Conservation (phyloP, 2,329 filamentous ascomycete species). For the Talaromyces sp. region DNA sequence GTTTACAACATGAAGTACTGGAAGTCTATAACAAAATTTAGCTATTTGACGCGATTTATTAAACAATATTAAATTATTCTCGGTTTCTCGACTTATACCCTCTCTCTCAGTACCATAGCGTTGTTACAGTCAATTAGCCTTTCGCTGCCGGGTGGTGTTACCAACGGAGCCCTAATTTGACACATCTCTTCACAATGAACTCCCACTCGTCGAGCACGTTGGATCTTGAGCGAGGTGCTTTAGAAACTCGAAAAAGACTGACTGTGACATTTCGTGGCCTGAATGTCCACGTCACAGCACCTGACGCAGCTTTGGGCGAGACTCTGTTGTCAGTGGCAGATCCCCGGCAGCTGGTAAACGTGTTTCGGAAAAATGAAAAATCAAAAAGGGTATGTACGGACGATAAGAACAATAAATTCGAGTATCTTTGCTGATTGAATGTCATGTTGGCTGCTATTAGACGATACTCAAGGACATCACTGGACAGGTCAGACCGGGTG, state of each 20-base stretch:
- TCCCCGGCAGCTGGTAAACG: slow-evolving; percentile 21
- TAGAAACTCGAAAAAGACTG: slow-evolving; percentile 22
- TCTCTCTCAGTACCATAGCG: not conserved
- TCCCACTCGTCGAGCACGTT: not conserved
- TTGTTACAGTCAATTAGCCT: not conserved
- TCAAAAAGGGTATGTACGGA: slow-evolving; percentile 20
- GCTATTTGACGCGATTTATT: not conserved
- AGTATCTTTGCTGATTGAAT: slow-evolving; percentile 9
- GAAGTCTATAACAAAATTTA: not conserved
- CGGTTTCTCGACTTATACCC: not conserved
- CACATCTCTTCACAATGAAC: not conserved
- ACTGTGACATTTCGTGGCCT: slow-evolving; percentile 32
- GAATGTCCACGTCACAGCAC: slow-evolving; percentile 29
- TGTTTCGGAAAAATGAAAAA: slow-evolving; percentile 14
- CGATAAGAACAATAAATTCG: not conserved
- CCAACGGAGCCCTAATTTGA: not conserved
- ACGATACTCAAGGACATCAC: slow-evolving; percentile 34
- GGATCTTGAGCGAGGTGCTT: not conserved
- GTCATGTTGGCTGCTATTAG: slow-evolving; percentile 16
- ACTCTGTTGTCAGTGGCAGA: slow-evolving; percentile 29
- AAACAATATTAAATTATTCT: not conserved
- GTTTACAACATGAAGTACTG: not conserved
- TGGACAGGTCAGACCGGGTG: slow-evolving; percentile 37
- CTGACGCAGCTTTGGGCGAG: slow-evolving; percentile 29
- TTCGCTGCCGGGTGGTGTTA: not conserved